Percentiles rank a stretch among this genome's conserved stretches.
Evolutionary conservation across 2,329 filamentous ascomycete genomes (phyloP).

Genomic region (Fusarium dimerum): DNA sequence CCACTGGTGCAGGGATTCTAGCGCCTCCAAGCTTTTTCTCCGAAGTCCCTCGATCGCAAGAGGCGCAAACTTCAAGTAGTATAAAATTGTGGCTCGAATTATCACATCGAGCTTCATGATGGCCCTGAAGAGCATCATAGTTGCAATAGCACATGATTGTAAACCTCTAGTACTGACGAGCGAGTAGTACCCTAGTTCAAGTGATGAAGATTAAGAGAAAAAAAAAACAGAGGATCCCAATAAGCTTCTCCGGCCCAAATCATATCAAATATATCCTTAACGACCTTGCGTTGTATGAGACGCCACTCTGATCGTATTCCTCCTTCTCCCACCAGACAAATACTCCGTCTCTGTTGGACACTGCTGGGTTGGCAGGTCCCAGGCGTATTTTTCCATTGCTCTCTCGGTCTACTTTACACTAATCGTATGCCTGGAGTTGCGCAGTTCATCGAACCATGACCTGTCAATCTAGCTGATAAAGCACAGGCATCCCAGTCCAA

Average conservation of each 20-base stretch:
- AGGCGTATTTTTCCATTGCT: background rate
- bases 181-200: too few relatives aligned
- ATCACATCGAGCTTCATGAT: too few relatives aligned
- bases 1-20: conserved; percentile 13
- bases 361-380: background rate
- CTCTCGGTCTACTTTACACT: background rate
- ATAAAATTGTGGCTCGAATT: background rate
- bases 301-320: too few relatives aligned
- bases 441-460: background rate
- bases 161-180: too few relatives aligned
- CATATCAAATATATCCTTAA: background rate
- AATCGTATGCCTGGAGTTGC: background rate
- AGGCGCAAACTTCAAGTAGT: background rate
- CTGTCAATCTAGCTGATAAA: conserved; percentile 75
- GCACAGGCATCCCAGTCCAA: conserved; percentile 89
- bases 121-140: too few relatives aligned
- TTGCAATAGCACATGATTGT: too few relatives aligned
- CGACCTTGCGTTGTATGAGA: too few relatives aligned
- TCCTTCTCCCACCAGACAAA: too few relatives aligned
- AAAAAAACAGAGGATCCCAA: background rate
- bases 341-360: background rate
- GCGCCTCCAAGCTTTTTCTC: conserved; percentile 5
- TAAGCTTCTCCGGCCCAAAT: background rate
- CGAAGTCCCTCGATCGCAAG: conserved; percentile 1
- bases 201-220: background rate